Percentiles rank a stretch among this genome's conserved stretches.
Evolutionary conservation across 352 stramenopile species (phyloP).

Genomic region (Pilasporangium apinafurcum): DNA sequence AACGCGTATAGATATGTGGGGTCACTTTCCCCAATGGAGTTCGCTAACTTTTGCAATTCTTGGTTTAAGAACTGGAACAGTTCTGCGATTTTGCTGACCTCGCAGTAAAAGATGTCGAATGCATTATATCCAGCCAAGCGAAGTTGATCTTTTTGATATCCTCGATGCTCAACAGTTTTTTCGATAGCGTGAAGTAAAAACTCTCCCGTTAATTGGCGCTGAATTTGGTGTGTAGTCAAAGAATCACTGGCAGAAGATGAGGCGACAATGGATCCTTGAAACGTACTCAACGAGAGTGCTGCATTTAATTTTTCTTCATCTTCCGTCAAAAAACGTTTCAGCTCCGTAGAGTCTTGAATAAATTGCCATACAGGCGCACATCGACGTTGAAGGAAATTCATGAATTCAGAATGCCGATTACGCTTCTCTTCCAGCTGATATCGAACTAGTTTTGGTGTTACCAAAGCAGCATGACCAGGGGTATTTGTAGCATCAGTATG

Average conservation of each 20-base stretch:
- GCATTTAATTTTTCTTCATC: slow-evolving; percentile 76
- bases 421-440: slow-evolving; percentile 83
- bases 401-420: slow-evolving; percentile 44
- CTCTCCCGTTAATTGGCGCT: slow-evolving; percentile 38
- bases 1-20: slow-evolving; percentile 49
- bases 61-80: slow-evolving; percentile 49
- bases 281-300: slow-evolving; percentile 68
- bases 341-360: slow-evolving; percentile 42
- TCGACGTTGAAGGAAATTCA: slow-evolving; percentile 59
- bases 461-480: slow-evolving; percentile 18
- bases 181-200: slow-evolving; percentile 75
- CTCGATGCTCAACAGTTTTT: slow-evolving; percentile 58
- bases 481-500: slow-evolving; percentile 3
- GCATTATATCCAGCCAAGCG: slow-evolving; percentile 75
- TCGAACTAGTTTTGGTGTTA: slow-evolving; percentile 79
- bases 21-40: slow-evolving; percentile 55
- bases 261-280: slow-evolving; percentile 54
- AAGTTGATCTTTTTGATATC: slow-evolving; percentile 76
- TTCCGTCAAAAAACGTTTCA: slow-evolving; percentile 47
- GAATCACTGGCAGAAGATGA: too few species aligned
- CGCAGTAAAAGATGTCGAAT: slow-evolving; percentile 86
- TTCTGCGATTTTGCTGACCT: slow-evolving; percentile 76
- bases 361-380: slow-evolving; percentile 55
- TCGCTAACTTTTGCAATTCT: slow-evolving; percentile 46
- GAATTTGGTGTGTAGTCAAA: too few species aligned